Evolutionary conservation across 306 rosid genomes (phyloP).

Genomic region (Chamaecrista fasciculata): DNA sequence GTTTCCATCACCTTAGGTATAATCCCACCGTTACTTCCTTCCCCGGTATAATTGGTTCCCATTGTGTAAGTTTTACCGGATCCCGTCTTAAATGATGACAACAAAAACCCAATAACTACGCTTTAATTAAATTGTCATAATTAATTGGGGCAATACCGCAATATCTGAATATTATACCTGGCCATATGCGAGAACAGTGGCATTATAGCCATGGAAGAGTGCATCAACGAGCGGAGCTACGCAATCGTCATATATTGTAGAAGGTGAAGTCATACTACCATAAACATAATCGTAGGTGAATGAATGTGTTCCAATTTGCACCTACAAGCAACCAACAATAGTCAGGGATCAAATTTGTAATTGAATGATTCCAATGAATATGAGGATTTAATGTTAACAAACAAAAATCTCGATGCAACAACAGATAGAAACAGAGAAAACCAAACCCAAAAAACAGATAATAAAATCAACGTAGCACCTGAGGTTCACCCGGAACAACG

Average conservation of each 20-base stretch:
- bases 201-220: conserved; percentile 80
- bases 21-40: conserved; percentile 60
- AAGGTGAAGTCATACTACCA: conserved; percentile 49
- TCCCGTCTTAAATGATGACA: conserved; percentile 63
- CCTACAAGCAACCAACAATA: conserved; percentile 41
- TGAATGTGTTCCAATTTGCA: conserved; percentile 81
- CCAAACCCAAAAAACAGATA: background rate
- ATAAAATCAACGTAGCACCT: conserved; percentile 41
- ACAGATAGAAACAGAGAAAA: background rate
- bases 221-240: conserved; percentile 93
- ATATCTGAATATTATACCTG: conserved; percentile 51
- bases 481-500: conserved; percentile 81
- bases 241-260: conserved; percentile 62
- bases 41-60: conserved; percentile 80
- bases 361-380: background rate
- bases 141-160: background rate
- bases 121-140: background rate
- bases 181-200: conserved; percentile 95
- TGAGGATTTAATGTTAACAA: background rate
- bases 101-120: background rate
- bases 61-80: conserved; percentile 81
- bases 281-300: conserved; percentile 87
- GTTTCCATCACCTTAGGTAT: conserved; percentile 79
- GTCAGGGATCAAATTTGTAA: background rate
- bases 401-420: background rate